phyloP scores from a whole-genome alignment of 371 early-diverging fungal species.

The Entomophthora muscae region DNA sequence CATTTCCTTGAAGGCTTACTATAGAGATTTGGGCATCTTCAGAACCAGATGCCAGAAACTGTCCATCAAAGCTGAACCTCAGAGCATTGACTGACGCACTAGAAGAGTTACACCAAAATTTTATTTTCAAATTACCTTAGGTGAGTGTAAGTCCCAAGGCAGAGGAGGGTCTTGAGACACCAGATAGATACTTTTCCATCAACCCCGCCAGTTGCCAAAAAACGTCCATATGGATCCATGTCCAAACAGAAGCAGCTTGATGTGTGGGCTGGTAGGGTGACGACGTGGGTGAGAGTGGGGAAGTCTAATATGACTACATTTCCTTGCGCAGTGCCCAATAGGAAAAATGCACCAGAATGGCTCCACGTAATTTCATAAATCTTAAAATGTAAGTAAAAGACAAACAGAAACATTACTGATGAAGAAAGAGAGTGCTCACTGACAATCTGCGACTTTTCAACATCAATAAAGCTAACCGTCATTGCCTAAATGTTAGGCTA shows the following conservation, averaged over 20 bases:
- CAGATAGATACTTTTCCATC: conserved; percentile 46
- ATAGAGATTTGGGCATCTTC: conserved; percentile 64
- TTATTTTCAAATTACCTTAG: too few relatives aligned
- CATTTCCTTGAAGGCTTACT: conserved; percentile 41
- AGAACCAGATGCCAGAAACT: conserved; percentile 62
- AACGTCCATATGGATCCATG: conserved; percentile 56
- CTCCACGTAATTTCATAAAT: conserved; percentile 74
- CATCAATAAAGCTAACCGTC: not conserved
- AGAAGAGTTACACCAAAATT: conserved; percentile 2
- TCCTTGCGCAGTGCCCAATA: conserved; percentile 61
- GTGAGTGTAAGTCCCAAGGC: too few relatives aligned
- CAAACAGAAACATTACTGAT: conserved; percentile 39
- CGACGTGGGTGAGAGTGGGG: conserved; percentile 29
- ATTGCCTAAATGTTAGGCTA: not conserved
- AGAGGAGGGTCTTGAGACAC: conserved; percentile 25
- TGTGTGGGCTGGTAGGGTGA: conserved; percentile 53
- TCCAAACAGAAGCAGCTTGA: conserved; percentile 69
- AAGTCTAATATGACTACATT: conserved; percentile 47
- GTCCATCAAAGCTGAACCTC: conserved; percentile 70
- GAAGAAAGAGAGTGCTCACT: conserved; percentile 52
- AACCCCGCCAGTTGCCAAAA: conserved; percentile 55
- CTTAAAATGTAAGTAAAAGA: conserved; percentile 20
- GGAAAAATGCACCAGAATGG: conserved; percentile 51
- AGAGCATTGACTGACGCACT: conserved; percentile 71
- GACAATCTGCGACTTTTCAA: conserved; percentile 14